Percentiles rank a stretch among this genome's conserved stretches.
phyloP scores from a whole-genome alignment of 352 stramenopile species.

The Aphanomyces cochlioides region DNA sequence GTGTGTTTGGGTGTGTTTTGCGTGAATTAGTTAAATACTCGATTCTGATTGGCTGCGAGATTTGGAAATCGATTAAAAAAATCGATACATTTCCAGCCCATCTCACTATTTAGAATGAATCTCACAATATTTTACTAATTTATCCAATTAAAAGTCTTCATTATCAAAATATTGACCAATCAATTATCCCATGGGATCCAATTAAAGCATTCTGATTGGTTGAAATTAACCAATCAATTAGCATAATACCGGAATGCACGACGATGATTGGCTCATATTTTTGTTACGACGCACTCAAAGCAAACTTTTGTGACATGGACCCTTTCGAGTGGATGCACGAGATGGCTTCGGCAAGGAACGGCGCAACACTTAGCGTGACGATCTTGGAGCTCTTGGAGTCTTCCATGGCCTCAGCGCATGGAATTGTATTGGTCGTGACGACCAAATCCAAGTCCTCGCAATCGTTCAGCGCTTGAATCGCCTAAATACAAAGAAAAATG shows the following conservation, averaged over 20 bases:
- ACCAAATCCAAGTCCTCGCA: conserved; percentile 75
- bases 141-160: not conserved
- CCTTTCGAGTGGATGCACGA: conserved; percentile 84
- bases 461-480: conserved; percentile 50
- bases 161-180: not conserved
- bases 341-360: conserved; percentile 86
- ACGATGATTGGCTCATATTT: not conserved
- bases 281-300: conserved; percentile 6
- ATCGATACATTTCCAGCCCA: too few species aligned
- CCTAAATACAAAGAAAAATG: conserved; percentile 38
- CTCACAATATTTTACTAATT: not conserved
- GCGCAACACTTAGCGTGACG: conserved; percentile 77
- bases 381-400: conserved; percentile 56
- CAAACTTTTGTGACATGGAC: conserved; percentile 53
- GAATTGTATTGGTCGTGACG: conserved; percentile 86
- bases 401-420: conserved; percentile 40
- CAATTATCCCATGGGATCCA: not conserved
- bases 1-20: too few species aligned
- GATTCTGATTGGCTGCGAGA: too few species aligned
- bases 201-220: not conserved
- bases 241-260: not conserved
- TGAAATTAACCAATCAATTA: not conserved
- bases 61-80: too few species aligned
- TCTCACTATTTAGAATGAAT: too few species aligned
- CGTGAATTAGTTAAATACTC: too few species aligned